Evolutionary conservation across 495 filamentous ascomycete genomes (phyloP), one percentile per base, ranked within the genome.

Genomic region (Clavariopsis aquatica): DNA sequence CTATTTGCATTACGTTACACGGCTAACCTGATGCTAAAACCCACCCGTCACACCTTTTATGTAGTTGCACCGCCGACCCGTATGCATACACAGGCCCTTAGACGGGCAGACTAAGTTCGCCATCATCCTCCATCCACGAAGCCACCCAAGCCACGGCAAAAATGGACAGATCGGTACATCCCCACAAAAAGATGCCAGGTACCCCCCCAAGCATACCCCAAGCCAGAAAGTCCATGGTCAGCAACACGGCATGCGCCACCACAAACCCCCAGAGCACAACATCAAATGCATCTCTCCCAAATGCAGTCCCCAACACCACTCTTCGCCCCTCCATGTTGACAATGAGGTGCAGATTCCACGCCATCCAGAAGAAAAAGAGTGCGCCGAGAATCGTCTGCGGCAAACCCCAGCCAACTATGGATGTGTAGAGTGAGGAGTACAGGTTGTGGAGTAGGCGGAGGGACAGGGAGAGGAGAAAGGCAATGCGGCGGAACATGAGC

Each of bases 301-400:
- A 64, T 24, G 6, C 22, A 5, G 3, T 24, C 12, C 41, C 36
- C n/a, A 56, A 36, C 27, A 56, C 52, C 13, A n/a, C 34, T 26
- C 60, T 19, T 10, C 56, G 34, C 1, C 60, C 60, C 36, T 56
- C 23, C 53, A 58, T 58, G 2, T 65, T 43, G 22, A 58, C 62
- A 52, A 65, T 65, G 46, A 65, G 53, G 26, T 65, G 62, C n/a
- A 65, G 62, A 24, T 58, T 58, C 54, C 55, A 65, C 17, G 62
- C 62, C 23, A 52, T 27, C 22, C 52, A 59, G 55, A 65, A 53
- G 55, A 59, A 65, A 55, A 65, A 59, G 2, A 65, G 62, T 34
- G 54, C 20, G 31, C 41, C 45, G 47, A 59, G 29, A 9, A 29
- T 10, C 4, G 36, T 41, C 17, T 26, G 12, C 3, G 54, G 62